Percentiles rank a stretch among this genome's conserved stretches.
Evolutionary conservation across 306 rosid genomes (phyloP).

Genomic region (Begonia loranthoides): DNA sequence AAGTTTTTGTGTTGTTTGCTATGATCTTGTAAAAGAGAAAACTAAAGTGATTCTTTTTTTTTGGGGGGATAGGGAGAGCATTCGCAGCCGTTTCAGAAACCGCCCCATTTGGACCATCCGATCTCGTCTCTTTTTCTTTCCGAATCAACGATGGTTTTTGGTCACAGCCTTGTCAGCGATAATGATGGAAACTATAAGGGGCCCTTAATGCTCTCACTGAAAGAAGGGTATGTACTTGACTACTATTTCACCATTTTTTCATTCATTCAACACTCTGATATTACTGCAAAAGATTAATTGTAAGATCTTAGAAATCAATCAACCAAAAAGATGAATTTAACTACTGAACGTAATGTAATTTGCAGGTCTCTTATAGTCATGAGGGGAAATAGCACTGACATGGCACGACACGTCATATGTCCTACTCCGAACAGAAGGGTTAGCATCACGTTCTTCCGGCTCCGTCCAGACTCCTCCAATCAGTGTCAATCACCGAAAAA

Average conservation of each 20-base stretch:
- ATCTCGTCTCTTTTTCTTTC: constrained; percentile 65
- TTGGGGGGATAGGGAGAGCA: constrained; percentile 42
- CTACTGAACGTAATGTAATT: background rate
- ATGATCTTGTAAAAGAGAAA: background rate
- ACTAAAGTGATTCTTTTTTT: background rate
- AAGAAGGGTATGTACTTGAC: constrained; percentile 52
- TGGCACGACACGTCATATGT: constrained; percentile 97
- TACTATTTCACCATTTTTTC: background rate
- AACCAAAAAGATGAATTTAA: background rate
- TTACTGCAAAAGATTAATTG: background rate
- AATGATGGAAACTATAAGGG: constrained; percentile 87
- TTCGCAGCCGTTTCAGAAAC: constrained; percentile 90
- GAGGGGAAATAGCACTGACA: constrained; percentile 98
- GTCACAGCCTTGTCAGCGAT: constrained; percentile 63
- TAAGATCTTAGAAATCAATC: background rate
- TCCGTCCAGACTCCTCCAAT: constrained; percentile 51
- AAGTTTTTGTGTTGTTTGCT: background rate
- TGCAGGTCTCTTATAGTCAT: constrained; percentile 78
- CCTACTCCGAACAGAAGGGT: constrained; percentile 67
- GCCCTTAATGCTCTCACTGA: constrained; percentile 68
- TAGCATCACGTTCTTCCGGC: constrained; percentile 72
- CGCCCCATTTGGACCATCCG: constrained; percentile 94
- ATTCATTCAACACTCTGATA: background rate
- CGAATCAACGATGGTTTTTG: constrained; percentile 79
- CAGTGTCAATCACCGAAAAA: constrained; percentile 46